Evolutionary conservation across 2,329 filamentous ascomycete species (phyloP), one percentile per base, ranked within the genome.

Genomic region (Cercospora sp.): DNA sequence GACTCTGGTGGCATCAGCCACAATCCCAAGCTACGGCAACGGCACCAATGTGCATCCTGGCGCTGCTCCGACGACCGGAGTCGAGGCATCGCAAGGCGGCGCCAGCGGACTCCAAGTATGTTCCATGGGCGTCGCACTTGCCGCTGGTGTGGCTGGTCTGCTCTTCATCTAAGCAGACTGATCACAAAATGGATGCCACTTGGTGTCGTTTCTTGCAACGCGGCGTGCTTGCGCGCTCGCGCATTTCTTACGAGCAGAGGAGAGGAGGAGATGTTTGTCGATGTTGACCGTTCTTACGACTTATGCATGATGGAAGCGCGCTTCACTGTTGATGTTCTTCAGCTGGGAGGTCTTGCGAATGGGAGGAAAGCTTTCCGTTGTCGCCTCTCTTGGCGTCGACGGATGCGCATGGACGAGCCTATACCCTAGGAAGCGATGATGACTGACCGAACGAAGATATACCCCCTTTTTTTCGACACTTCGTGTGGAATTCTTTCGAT

Each of bases 61-160:
- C 51, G 66, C 62, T 58, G 66, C 69, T 21, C 30, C 60, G 24
- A 51, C 61, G 10, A 65, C 71, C 45, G 63, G 66, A 24, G 53
- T 64, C 51, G 59, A 64, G 18, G 18, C 70, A 32, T 70, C 64
- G 6, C 64, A 63, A 16, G 71, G 71, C 61, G 70, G 64, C 24
- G 71, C 73, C 28, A 66, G 67, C 58, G 66, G 65, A n/a, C 59
- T 74, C 30, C 63, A 65, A 30, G 61, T 67, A 16, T 68, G 70
- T 21, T 68, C 66, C 2, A 53, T 71, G 37, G 66, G 67, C 51
- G 43, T 73, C n/a, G 73, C 69, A 28, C 71, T 70, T 24, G 61
- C 67, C 49, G 63, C 65, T 30, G 73, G 73, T 24, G 59, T 73
- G 66, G 64, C 72, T 49, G 71, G 70, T 63, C 66, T 74, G 34